phyloP scores from a whole-genome alignment of 257 asterid species.

The Nemophila menziesii region DNA sequence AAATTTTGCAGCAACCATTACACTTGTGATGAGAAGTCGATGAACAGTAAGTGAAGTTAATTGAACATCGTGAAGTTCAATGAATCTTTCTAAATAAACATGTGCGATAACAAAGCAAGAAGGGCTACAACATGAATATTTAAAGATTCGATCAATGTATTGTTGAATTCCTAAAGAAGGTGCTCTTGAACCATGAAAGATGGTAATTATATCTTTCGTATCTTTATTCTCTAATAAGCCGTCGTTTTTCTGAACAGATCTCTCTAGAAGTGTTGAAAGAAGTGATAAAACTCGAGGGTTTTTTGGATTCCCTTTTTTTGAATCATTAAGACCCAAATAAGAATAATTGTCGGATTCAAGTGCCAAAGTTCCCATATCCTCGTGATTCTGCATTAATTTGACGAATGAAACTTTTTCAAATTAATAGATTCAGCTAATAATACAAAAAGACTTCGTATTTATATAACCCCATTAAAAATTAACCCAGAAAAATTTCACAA shows the following conservation, averaged over 20 bases:
- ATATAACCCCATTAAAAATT: neutral
- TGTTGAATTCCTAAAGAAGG: conserved; percentile 63
- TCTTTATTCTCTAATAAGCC: conserved; percentile 33
- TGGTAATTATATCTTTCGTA: conserved; percentile 40
- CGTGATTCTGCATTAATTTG: conserved; percentile 24
- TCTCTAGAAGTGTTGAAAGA: conserved; percentile 57
- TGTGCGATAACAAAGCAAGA: conserved; percentile 78
- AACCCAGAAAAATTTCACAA: neutral
- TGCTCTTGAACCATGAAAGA: conserved; percentile 75
- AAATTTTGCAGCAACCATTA: conserved; percentile 91
- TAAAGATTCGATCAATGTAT: conserved; percentile 71
- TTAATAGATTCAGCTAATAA: neutral
- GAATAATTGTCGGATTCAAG: conserved; percentile 35
- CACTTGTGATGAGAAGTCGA: conserved; percentile 72
- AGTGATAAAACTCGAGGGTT: conserved; percentile 60
- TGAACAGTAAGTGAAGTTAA: conserved; percentile 71
- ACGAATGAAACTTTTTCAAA: neutral
- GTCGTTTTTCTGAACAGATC: conserved; percentile 48
- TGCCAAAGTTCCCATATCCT: conserved; percentile 48
- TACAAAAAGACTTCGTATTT: neutral
- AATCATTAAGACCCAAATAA: conserved; percentile 46
- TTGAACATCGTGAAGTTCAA: conserved; percentile 31
- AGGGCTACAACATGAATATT: conserved; percentile 87
- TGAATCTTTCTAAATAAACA: conserved; percentile 56
- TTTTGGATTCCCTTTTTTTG: conserved; percentile 30